A percentile compares a stretch with the other conserved stretches of the same genome.
phyloP scores from a whole-genome alignment of 805 yeast genomes.

The Jamesozyma lodderae region DNA sequence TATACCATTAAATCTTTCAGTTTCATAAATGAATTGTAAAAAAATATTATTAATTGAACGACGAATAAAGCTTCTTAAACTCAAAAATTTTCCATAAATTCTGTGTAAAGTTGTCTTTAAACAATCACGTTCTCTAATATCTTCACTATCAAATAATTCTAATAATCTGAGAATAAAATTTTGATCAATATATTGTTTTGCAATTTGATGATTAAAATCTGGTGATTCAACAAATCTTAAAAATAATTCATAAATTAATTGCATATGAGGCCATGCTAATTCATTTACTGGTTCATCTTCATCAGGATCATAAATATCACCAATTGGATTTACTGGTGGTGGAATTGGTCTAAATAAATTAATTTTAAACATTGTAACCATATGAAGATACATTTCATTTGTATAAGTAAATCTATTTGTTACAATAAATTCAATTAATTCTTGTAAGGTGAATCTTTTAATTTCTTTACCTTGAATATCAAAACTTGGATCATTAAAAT shows the following conservation, averaged over 20 bases:
- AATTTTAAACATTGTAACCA: constrained; percentile 79
- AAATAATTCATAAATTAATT: constrained; percentile 88
- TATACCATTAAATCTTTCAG: constrained; percentile 91
- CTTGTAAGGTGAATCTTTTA: constrained; percentile 78
- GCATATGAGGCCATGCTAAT: constrained; percentile 99
- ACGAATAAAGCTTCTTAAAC: constrained; percentile 82
- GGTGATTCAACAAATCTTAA: constrained; percentile 88
- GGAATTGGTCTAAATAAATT: constrained; percentile 94
- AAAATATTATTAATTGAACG: constrained; percentile 88
- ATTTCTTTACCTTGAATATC: constrained; percentile 90
- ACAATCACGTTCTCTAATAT: constrained; percentile 92
- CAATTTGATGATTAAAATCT: constrained; percentile 86
- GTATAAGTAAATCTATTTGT: constrained; percentile 77
- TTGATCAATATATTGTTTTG: constrained; percentile 91
- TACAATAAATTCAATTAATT: constrained; percentile 79
- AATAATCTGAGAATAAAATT: constrained; percentile 70
- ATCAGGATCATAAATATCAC: constrained; percentile 94
- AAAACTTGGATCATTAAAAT: constrained; percentile 85
- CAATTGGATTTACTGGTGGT: constrained; percentile 95
- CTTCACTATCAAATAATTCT: constrained; percentile 92
- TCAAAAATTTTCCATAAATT: constrained; percentile 89
- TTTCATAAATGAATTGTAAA: constrained; percentile 86
- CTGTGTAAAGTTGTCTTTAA: constrained; percentile 91
- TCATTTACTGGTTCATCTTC: constrained; percentile 97
- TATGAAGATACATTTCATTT: constrained; percentile 82